Evolutionary conservation across 73 alveolate genomes (phyloP), one percentile per base, ranked within the genome.

Genomic region (Loxodes magnus): DNA sequence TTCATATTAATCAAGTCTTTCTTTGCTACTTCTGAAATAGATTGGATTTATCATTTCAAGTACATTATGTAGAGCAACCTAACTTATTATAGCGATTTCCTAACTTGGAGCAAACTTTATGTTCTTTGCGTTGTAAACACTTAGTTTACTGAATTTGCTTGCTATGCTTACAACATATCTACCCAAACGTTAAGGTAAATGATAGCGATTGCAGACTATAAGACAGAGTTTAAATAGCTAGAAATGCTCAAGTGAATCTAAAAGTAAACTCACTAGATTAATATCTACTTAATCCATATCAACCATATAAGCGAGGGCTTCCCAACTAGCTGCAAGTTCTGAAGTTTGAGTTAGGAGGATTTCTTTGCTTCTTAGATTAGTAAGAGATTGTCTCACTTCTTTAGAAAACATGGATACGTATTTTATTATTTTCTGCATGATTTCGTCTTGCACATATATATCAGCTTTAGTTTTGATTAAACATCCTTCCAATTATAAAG

Each of bases 131-230:
- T n/a, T n/a, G n/a, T n/a, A n/a, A 19, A 25, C 35, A 42, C 16
- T 67, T 48, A 10, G 58, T 35, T 38, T 46, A 23, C 16, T 63
- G 31, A 43, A 85, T 27, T 79, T 80, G 25, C 68, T 35, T 28
- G 88, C 87, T 12, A 85, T 57, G n/a, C 84, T 58, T 2, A 67
- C 56, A 26, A 85, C 37, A 51, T 80, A 85, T 42, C 93, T 74
- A 4, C 93, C 90, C n/a, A 79, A 48, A 44, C 79, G 54, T 27
- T 80, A 83, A 15, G 69, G 69, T 35, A 85, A 42, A 31, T 85
- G 69, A 38, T 85, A 85, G 43, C 96, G 55, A 43, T 85, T 85
- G 75, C 96, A 85, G 64, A 85, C 81, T 51, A 85, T 80, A 51
- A 85, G 60, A 33, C 92, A 76, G 12, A 85, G 67, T 55, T 74